phyloP scores from a whole-genome alignment of 805 yeast species.

The Candida odintsovae region DNA sequence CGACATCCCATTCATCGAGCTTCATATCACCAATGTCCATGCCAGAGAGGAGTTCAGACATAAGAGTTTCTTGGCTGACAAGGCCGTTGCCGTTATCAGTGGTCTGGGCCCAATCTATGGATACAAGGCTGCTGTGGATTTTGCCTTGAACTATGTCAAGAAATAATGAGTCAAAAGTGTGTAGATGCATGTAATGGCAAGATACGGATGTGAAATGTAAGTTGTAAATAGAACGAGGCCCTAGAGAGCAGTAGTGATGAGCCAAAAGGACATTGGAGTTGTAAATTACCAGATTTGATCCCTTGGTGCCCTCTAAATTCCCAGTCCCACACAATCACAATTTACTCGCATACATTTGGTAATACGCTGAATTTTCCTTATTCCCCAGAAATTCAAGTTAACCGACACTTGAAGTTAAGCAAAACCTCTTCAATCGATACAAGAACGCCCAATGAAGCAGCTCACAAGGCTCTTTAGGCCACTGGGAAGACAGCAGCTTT shows the following conservation, averaged over 20 bases:
- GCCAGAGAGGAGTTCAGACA: constrained; percentile 48
- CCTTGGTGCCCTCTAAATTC: too few relatives aligned
- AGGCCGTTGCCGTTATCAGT: constrained; percentile 38
- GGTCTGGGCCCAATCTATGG: constrained; percentile 26
- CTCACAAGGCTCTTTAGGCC: not conserved
- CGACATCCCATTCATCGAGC: constrained; percentile 43
- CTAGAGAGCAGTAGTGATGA: too few relatives aligned
- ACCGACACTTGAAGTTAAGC: not conserved
- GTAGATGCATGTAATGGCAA: not conserved
- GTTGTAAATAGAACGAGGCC: too few relatives aligned
- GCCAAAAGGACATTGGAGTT: too few relatives aligned
- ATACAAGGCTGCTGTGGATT: constrained; percentile 25
- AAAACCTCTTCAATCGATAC: not conserved
- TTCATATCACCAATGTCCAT: constrained; percentile 47
- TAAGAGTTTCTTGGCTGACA: constrained; percentile 41
- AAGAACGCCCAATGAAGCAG: not conserved
- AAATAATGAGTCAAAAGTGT: not conserved
- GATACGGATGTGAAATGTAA: too few relatives aligned
- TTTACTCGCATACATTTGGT: too few relatives aligned
- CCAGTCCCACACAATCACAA: too few relatives aligned
- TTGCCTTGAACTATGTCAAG: constrained; percentile 19
- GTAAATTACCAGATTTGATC: too few relatives aligned
- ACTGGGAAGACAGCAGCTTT: not conserved
- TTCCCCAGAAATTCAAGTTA: not conserved
- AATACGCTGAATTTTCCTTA: not conserved